Conservation (phyloP, 441 rosid species). For the Brassica balearica region DNA sequence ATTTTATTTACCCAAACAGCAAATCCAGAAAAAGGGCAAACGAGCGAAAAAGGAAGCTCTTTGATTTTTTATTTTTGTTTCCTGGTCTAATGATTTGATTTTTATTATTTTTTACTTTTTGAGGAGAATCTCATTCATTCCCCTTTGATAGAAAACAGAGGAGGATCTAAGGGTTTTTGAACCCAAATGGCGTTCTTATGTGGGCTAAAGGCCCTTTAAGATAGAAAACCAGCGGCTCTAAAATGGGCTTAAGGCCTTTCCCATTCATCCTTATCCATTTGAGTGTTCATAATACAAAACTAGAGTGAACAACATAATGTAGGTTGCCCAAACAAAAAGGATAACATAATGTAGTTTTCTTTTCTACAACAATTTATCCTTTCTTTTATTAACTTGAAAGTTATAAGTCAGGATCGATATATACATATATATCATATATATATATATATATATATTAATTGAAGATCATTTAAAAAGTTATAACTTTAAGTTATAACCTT, state of each 20-base stretch:
- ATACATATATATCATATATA: no score
- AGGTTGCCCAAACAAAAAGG: no score
- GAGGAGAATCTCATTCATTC: neutral
- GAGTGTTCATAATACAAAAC: neutral
- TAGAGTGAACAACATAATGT: neutral
- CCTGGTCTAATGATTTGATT: neutral
- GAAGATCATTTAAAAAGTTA: no score
- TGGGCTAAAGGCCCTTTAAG: conserved; percentile 1
- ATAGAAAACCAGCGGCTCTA: neutral
- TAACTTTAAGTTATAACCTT: no score
- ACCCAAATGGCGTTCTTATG: neutral
- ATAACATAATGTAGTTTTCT: no score
- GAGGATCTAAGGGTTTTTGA: conserved; percentile 2
- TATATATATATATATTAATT: no score
- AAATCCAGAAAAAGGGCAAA: conserved; percentile 4
- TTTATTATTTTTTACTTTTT: neutral
- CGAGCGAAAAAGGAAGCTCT: conserved; percentile 29
- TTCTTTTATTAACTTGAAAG: no score
- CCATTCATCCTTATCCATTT: neutral
- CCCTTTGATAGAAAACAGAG: conserved; percentile 1
- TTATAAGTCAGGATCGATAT: no score
- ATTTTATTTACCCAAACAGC: conserved; percentile 8
- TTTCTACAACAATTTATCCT: no score
- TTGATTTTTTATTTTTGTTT: conserved; percentile 9
- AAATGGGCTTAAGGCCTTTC: neutral